Evolutionary conservation across 176 grass and related monocot species (phyloP).

Genomic region (Elaeis guineensis): DNA sequence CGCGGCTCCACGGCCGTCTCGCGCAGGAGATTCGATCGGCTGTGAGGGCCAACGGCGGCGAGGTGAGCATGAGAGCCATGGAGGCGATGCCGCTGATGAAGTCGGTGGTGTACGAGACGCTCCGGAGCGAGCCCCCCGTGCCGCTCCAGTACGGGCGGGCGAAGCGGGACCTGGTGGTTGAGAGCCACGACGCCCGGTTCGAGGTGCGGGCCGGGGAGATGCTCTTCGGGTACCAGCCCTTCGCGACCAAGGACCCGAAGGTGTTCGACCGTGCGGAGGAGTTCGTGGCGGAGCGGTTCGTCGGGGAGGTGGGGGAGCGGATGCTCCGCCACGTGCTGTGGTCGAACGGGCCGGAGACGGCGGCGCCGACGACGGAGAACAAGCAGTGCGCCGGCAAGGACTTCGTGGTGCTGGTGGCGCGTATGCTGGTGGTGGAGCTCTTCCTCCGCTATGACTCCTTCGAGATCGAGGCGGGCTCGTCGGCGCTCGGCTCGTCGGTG

Average conservation of each 20-base stretch:
- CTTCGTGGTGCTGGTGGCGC: slow-evolving; percentile 13
- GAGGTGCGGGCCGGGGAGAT: slow-evolving; percentile 12
- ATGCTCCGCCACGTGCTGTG: slow-evolving; percentile 3
- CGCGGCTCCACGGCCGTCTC: not conserved
- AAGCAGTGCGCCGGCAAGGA: slow-evolving; percentile 19
- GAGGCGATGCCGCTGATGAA: slow-evolving; percentile 10
- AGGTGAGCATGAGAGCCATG: slow-evolving; percentile 1
- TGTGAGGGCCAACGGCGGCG: not conserved
- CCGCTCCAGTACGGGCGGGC: slow-evolving; percentile 12
- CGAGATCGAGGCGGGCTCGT: slow-evolving; percentile 7
- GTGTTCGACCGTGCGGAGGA: slow-evolving; percentile 16
- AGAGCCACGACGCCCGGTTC: slow-evolving; percentile 15
- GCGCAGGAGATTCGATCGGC: slow-evolving; percentile 5
- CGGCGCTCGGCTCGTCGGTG: slow-evolving; percentile 3
- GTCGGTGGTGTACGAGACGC: slow-evolving; percentile 6
- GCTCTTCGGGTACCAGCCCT: slow-evolving; percentile 17
- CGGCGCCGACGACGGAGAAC: slow-evolving; percentile 8
- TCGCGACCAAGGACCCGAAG: slow-evolving; percentile 10
- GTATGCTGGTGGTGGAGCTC: slow-evolving; percentile 2
- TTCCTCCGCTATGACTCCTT: slow-evolving; percentile 10
- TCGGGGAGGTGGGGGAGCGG: not conserved
- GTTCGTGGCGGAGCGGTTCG: slow-evolving; percentile 7
- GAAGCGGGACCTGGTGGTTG: slow-evolving; percentile 6
- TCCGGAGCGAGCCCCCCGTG: slow-evolving; percentile 17
- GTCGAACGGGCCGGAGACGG: slow-evolving; percentile 17